phyloP scores from a whole-genome alignment of 1,139 yeast genomes.

The Martiniozyma asiatica region DNA sequence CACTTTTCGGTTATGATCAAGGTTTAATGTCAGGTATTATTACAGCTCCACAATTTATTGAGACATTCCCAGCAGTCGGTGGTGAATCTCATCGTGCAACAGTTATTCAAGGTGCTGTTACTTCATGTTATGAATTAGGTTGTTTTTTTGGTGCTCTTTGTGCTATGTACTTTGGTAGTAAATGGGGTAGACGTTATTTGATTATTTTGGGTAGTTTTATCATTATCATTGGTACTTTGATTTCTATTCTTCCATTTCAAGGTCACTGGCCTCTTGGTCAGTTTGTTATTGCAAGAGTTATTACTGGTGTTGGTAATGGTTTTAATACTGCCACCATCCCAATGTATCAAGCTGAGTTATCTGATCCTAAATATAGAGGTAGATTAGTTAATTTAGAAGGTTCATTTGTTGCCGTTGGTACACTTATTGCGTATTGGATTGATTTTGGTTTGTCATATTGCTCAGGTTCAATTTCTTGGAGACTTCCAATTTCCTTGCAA shows the following conservation, averaged over 20 bases:
- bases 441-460: constrained; percentile 62
- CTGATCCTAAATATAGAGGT: constrained; percentile 63
- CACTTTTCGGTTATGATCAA: constrained; percentile 70
- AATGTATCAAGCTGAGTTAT: constrained; percentile 72
- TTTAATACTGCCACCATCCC: constrained; percentile 72
- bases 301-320: constrained; percentile 76
- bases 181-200: constrained; percentile 53
- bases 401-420: constrained; percentile 27
- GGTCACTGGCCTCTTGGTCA: constrained; percentile 44
- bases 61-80: constrained; percentile 44
- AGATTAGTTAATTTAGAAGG: constrained; percentile 59
- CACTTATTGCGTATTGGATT: constrained; percentile 68
- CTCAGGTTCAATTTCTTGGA: constrained; percentile 36
- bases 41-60: constrained; percentile 46
- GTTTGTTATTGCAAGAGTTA: constrained; percentile 32
- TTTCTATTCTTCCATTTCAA: constrained; percentile 49
- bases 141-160: constrained; percentile 62
- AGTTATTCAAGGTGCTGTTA: constrained; percentile 55
- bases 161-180: constrained; percentile 53
- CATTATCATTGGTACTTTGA: constrained; percentile 50
- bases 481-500: constrained; percentile 35
- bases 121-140: constrained; percentile 65
- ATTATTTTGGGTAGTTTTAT: constrained; percentile 47
- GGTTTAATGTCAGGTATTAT: constrained; percentile 69
- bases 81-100: constrained; percentile 26